Evolutionary conservation across 148 eudicot species (phyloP), one percentile per base, ranked within the genome.

Genomic region (Arctostaphylos glauca): DNA sequence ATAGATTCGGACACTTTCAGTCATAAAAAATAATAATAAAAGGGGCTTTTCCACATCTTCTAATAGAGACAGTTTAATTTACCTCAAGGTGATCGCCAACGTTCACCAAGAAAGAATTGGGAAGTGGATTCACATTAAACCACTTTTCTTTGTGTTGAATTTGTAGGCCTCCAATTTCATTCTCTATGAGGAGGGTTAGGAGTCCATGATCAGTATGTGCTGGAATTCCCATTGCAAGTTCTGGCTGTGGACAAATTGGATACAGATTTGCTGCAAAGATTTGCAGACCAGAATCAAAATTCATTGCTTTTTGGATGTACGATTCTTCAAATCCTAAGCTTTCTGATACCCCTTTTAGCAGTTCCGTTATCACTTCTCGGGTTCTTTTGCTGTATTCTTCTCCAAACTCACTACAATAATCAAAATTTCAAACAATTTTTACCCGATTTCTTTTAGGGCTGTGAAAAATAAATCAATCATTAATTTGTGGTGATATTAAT

Each of bases 1-100:
- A n/a, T n/a, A n/a, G n/a, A n/a, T n/a, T n/a, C n/a, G n/a, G n/a
- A n/a, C n/a, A n/a, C n/a, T n/a, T n/a, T n/a, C n/a, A n/a, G n/a
- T n/a, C n/a, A n/a, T n/a, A n/a, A n/a, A n/a, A n/a, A n/a, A n/a
- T n/a, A n/a, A n/a, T n/a, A n/a, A n/a, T n/a, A n/a, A n/a, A n/a
- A n/a, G n/a, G n/a, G n/a, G n/a, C n/a, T n/a, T n/a, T n/a, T n/a
- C n/a, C n/a, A n/a, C n/a, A n/a, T n/a, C n/a, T n/a, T n/a, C n/a
- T n/a, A n/a, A 53, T 53, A 53, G 13, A 53, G 15, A 15, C 10
- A 15, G 3, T 9, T 13, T 13, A 13, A 9, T 53, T 53, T 53
- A 53, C 91, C 89, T 89, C 89, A 9, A 89, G 84, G 31, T 87
- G 89, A 67, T 89, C 91, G 47, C 77, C 89, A 10, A 85, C 87